Base-by-base conservation (phyloP, 345 rosid species). In the Moringa oleifera region DNA sequence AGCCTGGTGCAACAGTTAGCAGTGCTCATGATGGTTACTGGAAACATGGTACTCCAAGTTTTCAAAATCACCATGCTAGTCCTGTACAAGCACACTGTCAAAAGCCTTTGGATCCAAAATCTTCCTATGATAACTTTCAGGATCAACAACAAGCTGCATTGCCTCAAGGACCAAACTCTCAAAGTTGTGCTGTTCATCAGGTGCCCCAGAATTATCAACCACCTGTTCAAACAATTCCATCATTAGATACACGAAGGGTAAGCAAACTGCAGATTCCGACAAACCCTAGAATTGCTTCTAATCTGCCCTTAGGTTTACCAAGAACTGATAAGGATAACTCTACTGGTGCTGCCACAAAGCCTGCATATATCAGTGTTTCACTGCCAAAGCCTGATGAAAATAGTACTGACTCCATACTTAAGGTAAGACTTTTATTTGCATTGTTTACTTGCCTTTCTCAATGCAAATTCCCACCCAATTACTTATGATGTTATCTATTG, bases 251-350 rank as follows among this genome's bases (percentile, higher is more conserved):
- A 7, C 85, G 72, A 75, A 87, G 88, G 77, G 84, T 75, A 76
- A 84, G 83, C 86, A 89, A 83, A 76, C 63, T 95, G 72, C 96
- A 95, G 85, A 89, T 95, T 73, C 96, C 86, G 61, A 91, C 98
- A 75, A 95, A 95, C 77, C 99, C 97, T 68, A 87, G 94, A 79
- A 89, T 91, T 78, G 96, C 91, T 72, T 84, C 99, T 68, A 89
- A 89, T 79, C 79, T 91, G 82, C 86, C 85, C 56, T 63, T 80
- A 69, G 91, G 91, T 68, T 75, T 79, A 51, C 68, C 82, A 50
- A 95, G 91, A 82, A 63, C 77, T 52, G 84, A 84, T 6, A 95
- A 85, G 81, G 94, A 74, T 64, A 71, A 81, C 63, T 73, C 79
- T 67, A 58, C 73, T 20, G 51, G 52, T 74, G 72, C 80, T 59